A percentile compares a stretch with the other conserved stretches of the same genome.
These are phyloP conservation scores for Termitomyces sp. DNA, from an alignment of 768 basidiomycete genomes.

Conservation along the genomic window DNA sequence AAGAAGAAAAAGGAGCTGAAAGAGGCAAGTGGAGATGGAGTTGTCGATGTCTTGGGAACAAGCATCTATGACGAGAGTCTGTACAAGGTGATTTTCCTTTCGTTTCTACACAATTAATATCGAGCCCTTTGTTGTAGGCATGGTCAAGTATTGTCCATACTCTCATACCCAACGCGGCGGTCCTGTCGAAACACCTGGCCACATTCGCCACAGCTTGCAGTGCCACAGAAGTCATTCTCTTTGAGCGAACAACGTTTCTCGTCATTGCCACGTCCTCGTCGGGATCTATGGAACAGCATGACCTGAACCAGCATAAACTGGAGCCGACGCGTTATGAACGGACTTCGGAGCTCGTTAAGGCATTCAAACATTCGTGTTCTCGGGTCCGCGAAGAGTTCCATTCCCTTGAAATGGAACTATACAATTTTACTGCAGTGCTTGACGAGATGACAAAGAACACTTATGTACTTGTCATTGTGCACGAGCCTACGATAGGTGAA, in stretches of 20 bases:
- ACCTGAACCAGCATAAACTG: conserved; percentile 39
- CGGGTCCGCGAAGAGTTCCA: conserved; percentile 83
- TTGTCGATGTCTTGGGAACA: conserved; percentile 80
- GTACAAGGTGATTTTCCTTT: conserved; percentile 62
- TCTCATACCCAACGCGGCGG: conserved; percentile 90
- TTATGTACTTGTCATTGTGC: conserved; percentile 85
- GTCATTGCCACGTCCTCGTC: conserved; percentile 81
- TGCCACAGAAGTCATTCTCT: conserved; percentile 91
- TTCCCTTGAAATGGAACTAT: conserved; percentile 80
- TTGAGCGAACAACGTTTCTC: conserved; percentile 96
- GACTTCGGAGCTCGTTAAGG: conserved; percentile 91
- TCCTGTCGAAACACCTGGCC: conserved; percentile 81
- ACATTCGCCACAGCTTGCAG: conserved; percentile 84
- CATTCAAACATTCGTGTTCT: conserved; percentile 89
- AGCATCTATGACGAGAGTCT: conserved; percentile 97
- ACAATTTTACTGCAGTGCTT: conserved; percentile 83
- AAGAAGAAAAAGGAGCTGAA: conserved; percentile 72
- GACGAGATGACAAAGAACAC: conserved; percentile 93
- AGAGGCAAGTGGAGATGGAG: conserved; percentile 55
- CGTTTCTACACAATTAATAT: not conserved
- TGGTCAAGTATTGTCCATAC: conserved; percentile 98
- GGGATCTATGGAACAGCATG: conserved; percentile 19
- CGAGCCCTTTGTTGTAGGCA: conserved; percentile 48
- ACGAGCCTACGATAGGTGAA: conserved; percentile 82
- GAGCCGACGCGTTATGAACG: conserved; percentile 77